Evolutionary conservation across 148 eudicot species (phyloP).

Genomic region (Rhododendron mucronatum): DNA sequence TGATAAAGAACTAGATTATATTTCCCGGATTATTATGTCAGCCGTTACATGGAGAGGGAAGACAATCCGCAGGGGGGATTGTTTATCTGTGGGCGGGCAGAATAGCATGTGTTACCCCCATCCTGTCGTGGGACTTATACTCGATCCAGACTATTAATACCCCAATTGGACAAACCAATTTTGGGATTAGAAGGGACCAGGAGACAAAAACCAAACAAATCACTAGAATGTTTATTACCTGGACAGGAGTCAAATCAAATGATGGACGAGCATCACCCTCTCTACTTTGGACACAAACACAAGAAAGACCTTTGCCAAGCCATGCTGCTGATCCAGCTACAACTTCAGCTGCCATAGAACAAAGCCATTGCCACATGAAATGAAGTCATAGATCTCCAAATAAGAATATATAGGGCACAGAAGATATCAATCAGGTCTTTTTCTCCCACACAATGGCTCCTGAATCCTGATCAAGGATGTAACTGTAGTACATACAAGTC

Average conservation of each 20-base stretch:
- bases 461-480: background rate
- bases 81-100: background rate
- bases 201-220: background rate
- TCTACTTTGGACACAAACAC: constrained; percentile 95
- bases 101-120: background rate
- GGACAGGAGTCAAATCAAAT: constrained; percentile 80
- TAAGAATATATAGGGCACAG: background rate
- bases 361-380: constrained; percentile 14
- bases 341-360: constrained; percentile 75
- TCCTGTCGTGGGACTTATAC: background rate
- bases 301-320: constrained; percentile 95
- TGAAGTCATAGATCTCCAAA: constrained; percentile 1
- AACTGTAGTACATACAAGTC: background rate
- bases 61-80: background rate
- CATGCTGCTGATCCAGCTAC: constrained; percentile 99
- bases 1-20: background rate
- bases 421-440: background rate
- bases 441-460: background rate
- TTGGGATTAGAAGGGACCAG: background rate
- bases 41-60: background rate
- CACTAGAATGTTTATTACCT: constrained; percentile 46
- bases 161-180: background rate
- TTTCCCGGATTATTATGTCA: background rate
- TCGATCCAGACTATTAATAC: background rate
- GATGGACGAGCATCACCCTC: constrained; percentile 89